phyloP scores from a whole-genome alignment of 768 basidiomycete species.

The Boletus reticulatus region DNA sequence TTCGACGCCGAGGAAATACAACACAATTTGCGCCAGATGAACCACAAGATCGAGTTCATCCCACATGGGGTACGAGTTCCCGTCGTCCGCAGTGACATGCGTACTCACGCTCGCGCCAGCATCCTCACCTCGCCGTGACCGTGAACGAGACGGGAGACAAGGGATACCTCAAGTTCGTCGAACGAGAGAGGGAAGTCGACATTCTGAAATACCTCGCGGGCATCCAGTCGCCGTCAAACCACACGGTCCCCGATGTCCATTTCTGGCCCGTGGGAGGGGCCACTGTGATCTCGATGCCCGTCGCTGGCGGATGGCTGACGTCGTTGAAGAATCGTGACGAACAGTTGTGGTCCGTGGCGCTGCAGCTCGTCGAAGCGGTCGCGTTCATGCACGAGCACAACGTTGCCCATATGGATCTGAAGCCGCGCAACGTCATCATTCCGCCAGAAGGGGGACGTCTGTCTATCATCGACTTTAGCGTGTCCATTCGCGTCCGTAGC shows the following conservation, averaged over 20 bases:
- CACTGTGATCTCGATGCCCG: background rate
- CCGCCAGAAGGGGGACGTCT: background rate
- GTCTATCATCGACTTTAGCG: background rate
- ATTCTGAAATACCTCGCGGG: constrained; percentile 2
- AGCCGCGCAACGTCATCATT: background rate
- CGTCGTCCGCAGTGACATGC: background rate
- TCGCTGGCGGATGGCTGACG: background rate
- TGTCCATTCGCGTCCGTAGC: background rate
- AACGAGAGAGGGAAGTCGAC: background rate
- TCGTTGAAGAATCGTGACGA: background rate
- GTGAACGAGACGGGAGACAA: background rate
- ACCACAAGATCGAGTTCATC: background rate
- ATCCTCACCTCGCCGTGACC: background rate
- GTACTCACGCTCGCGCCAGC: background rate
- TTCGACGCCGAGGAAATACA: background rate
- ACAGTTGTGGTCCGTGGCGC: background rate
- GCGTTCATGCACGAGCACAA: constrained; percentile 14
- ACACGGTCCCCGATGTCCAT: constrained; percentile 4
- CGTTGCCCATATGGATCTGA: constrained; percentile 17
- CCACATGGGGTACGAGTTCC: background rate
- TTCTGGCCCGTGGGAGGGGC: constrained; percentile 2
- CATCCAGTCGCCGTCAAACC: constrained; percentile 5
- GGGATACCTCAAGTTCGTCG: constrained; percentile 10
- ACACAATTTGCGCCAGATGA: background rate
- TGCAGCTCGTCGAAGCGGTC: constrained; percentile 2